Evolutionary conservation across 164 flowering plant species (phyloP).

Genomic region (Tetracentron sinense): DNA sequence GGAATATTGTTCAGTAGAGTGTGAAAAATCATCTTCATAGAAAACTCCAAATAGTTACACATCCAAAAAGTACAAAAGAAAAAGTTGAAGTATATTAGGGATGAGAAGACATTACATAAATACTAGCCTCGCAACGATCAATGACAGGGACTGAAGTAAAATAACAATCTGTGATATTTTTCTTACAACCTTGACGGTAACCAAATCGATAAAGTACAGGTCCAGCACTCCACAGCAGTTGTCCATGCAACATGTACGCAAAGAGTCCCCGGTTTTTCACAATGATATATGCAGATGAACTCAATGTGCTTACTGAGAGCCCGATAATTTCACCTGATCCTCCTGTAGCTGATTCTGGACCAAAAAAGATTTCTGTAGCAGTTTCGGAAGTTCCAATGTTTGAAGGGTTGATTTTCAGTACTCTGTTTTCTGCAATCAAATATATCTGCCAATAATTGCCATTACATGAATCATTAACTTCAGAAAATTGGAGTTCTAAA

Average conservation of each 20-base stretch:
- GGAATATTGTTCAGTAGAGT: too few relatives aligned
- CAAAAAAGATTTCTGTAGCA: constrained; percentile 48
- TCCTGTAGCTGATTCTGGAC: constrained; percentile 34
- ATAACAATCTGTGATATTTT: constrained; percentile 53
- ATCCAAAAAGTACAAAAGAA: not conserved
- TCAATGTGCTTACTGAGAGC: constrained; percentile 49
- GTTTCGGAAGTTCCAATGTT: constrained; percentile 39
- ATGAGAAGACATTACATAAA: constrained; percentile 58
- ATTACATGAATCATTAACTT: not conserved
- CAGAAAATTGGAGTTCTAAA: not conserved
- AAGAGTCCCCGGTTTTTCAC: constrained; percentile 60
- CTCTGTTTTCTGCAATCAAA: constrained; percentile 70
- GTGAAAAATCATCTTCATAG: not conserved
- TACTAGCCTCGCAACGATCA: constrained; percentile 83
- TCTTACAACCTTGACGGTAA: constrained; percentile 77
- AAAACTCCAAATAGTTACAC: not conserved
- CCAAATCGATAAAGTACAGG: constrained; percentile 61
- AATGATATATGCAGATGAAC: constrained; percentile 51
- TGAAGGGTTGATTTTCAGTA: constrained; percentile 42
- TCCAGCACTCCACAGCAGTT: constrained; percentile 64
- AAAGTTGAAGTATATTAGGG: not conserved
- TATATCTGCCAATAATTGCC: constrained; percentile 51
- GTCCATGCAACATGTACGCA: constrained; percentile 49
- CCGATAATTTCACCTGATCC: constrained; percentile 60
- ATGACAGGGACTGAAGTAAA: constrained; percentile 72